Evolutionary conservation across 2,329 filamentous ascomycete species (phyloP).

Genomic region (Xylariaceae sp.): DNA sequence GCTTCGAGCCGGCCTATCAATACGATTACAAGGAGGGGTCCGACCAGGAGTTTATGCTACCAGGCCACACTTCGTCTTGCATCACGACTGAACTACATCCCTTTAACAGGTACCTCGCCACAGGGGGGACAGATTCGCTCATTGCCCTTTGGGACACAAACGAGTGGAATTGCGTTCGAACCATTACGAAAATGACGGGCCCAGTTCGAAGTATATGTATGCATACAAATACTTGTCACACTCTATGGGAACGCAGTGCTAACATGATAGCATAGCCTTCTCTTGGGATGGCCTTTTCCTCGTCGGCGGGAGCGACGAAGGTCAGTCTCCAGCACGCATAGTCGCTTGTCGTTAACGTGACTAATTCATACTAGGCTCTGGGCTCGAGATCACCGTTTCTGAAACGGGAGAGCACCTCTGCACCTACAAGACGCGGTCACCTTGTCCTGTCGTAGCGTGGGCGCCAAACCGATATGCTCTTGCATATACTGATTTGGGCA

Average conservation of each 20-base stretch:
- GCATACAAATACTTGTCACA: slow-evolving; percentile 35
- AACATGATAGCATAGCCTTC: slow-evolving; percentile 60
- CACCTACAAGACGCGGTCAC: slow-evolving; percentile 70
- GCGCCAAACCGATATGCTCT: slow-evolving; percentile 77
- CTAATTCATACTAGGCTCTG: slow-evolving; percentile 52
- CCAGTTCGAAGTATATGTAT: slow-evolving; percentile 72
- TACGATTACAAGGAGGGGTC: slow-evolving; percentile 53
- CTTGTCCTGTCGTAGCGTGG: slow-evolving; percentile 75
- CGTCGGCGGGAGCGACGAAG: slow-evolving; percentile 77
- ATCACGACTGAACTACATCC: slow-evolving; percentile 74
- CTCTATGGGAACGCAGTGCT: slow-evolving; percentile 25
- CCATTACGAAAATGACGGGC: slow-evolving; percentile 71
- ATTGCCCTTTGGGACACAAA: slow-evolving; percentile 80
- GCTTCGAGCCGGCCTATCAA: slow-evolving; percentile 62
- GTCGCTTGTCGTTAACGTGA: slow-evolving; percentile 14
- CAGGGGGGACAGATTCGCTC: slow-evolving; percentile 76
- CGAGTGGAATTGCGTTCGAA: slow-evolving; percentile 78
- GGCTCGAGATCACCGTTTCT: slow-evolving; percentile 73
- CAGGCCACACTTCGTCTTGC: slow-evolving; percentile 76
- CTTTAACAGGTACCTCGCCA: slow-evolving; percentile 73
- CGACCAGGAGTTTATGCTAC: slow-evolving; percentile 64
- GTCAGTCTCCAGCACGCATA: slow-evolving; percentile 45
- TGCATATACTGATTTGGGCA: slow-evolving; percentile 74
- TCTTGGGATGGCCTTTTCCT: slow-evolving; percentile 80
- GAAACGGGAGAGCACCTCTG: slow-evolving; percentile 78